Evolutionary conservation across 805 yeast genomes (phyloP).

Genomic region (Saccharomycopsis malanga): DNA sequence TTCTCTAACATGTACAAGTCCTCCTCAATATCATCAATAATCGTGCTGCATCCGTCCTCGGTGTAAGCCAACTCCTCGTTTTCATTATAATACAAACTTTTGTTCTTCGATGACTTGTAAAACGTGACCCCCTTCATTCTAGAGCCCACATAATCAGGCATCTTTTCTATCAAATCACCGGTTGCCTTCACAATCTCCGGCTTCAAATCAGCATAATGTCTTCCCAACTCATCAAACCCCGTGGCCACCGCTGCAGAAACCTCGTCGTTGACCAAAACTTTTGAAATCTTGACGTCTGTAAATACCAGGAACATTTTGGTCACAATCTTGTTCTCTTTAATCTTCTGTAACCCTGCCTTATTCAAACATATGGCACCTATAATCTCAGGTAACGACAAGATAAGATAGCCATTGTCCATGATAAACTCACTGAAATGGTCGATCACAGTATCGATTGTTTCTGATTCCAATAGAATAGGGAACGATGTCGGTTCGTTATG

Average conservation of each 20-base stretch:
- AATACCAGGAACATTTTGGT: constrained; percentile 44
- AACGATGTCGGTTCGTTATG: constrained; percentile 91
- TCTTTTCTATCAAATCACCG: constrained; percentile 35
- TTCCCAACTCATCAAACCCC: constrained; percentile 68
- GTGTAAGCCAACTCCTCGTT: constrained; percentile 37
- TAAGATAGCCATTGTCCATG: constrained; percentile 49
- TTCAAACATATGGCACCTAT: constrained; percentile 81
- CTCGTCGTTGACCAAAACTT: constrained; percentile 47
- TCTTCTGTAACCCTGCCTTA: constrained; percentile 56
- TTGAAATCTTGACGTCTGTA: constrained; percentile 41
- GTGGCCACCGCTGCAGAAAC: constrained; percentile 52
- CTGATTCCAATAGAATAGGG: constrained; percentile 70
- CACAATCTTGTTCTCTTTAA: constrained; percentile 38
- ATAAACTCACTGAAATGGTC: constrained; percentile 49
- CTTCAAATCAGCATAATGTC: constrained; percentile 75
- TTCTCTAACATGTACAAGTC: constrained; percentile 45
- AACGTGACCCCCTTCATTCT: constrained; percentile 33
- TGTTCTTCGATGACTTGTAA: constrained; percentile 35
- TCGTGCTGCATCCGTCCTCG: constrained; percentile 32
- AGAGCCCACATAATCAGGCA: constrained; percentile 35
- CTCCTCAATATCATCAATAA: constrained; percentile 38
- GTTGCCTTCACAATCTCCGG: constrained; percentile 48
- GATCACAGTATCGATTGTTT: constrained; percentile 58
- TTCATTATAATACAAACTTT: constrained; percentile 35
- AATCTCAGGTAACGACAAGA: constrained; percentile 60